Evolutionary conservation across 805 yeast genomes (phyloP).

Genomic region (Wickerhamiella parazyma): DNA sequence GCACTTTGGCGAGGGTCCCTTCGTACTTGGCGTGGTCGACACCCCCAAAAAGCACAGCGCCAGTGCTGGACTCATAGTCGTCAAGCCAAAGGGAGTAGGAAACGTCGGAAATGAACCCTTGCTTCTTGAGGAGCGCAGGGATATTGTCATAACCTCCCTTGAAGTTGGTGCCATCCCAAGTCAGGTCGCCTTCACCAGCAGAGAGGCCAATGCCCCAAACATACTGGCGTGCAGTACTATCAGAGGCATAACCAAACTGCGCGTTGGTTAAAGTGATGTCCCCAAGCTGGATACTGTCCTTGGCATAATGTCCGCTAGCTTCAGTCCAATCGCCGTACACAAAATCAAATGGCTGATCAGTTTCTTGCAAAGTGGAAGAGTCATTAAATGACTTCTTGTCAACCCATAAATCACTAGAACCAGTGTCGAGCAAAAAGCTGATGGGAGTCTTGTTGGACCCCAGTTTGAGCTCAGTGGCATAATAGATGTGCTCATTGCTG

Average conservation of each 20-base stretch:
- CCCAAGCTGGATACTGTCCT: constrained; percentile 43
- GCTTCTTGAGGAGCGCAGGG: constrained; percentile 25
- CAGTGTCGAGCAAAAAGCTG: too few species aligned
- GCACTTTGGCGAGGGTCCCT: constrained; percentile 31
- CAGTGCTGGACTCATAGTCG: constrained; percentile 18
- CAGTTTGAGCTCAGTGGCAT: too few species aligned
- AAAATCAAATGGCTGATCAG: constrained; percentile 24
- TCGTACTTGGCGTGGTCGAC: constrained; percentile 47
- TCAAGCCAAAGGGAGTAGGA: constrained; percentile 37
- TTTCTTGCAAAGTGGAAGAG: constrained; percentile 2
- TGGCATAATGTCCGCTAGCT: constrained; percentile 39
- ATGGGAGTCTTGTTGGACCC: too few species aligned
- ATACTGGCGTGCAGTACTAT: constrained; percentile 29
- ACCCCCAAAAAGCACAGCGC: constrained; percentile 48
- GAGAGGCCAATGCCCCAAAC: constrained; percentile 28
- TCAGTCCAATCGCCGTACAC: constrained; percentile 33
- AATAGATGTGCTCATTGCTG: too few species aligned
- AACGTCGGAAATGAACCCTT: constrained; percentile 30
- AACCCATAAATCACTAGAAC: constrained; percentile 60
- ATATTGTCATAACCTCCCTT: constrained; percentile 20
- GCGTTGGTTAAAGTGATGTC: constrained; percentile 34
- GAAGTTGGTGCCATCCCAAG: constrained; percentile 2
- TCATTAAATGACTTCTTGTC: not conserved
- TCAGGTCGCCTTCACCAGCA: constrained; percentile 22
- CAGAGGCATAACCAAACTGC: constrained; percentile 63